A percentile compares a stretch with the other conserved stretches of the same genome.
Conservation (phyloP, 164 flowering plant species). For the Piper betle region DNA sequence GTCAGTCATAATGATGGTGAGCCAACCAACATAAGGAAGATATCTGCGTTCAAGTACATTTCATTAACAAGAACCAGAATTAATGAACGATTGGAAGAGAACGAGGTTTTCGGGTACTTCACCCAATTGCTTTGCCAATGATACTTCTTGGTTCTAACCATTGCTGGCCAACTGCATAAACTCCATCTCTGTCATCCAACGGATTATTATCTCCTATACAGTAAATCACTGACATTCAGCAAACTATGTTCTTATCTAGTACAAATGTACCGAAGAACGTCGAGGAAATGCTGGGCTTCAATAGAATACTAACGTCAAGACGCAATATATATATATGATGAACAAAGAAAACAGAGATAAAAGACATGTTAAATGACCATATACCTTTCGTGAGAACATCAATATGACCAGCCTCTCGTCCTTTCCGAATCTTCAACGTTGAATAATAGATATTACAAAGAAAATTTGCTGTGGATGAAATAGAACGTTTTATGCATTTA, state of each 20-base stretch:
- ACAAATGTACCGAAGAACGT: no score
- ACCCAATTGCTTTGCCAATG: constrained; percentile 20
- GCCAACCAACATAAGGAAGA: constrained; percentile 22
- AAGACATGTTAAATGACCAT: background rate
- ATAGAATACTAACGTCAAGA: no score
- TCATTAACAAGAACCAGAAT: background rate
- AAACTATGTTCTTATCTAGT: background rate
- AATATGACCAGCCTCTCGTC: constrained; percentile 15
- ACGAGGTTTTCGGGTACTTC: background rate
- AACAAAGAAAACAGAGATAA: background rate
- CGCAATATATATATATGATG: no score
- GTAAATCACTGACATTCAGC: background rate
- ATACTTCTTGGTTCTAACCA: constrained; percentile 19
- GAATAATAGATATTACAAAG: background rate
- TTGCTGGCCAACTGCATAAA: constrained; percentile 12
- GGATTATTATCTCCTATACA: constrained; percentile 16
- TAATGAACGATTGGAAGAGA: background rate
- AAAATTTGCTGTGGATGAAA: no score
- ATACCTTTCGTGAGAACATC: constrained; percentile 37
- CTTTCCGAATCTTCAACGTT: constrained; percentile 27
- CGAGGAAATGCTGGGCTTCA: no score
- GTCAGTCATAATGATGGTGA: constrained; percentile 20
- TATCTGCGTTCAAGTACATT: constrained; percentile 7
- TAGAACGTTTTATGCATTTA: no score
- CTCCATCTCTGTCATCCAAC: constrained; percentile 12